Evolutionary conservation across 768 basidiomycete species (phyloP), one percentile per base, ranked within the genome.

Genomic region (Termitomyces sp.): DNA sequence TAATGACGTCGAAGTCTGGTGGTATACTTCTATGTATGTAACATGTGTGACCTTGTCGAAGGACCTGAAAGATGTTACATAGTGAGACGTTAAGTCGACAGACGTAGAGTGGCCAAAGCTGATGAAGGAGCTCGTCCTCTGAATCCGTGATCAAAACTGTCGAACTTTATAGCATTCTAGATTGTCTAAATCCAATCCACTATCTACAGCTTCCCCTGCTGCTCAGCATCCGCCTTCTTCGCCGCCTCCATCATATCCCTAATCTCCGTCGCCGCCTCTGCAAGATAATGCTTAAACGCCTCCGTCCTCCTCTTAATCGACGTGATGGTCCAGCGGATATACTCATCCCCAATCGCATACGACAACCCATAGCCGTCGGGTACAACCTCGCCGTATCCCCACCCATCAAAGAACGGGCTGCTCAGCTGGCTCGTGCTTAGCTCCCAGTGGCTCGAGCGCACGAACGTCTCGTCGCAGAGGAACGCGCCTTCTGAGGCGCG

Each of bases 281-380:
- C 64, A 12, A 67, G 56, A 38, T 87, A 92, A 65, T 91, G 84
- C 70, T 76, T 82, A 66, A 85, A 74, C 72, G 75, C 80, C 59
- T 71, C 82, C 51, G 81, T 82, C 35, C 77, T 69, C 53, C 76
- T 71, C 73, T 84, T 87, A 64, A 80, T 62, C 56, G 87, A 88
- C 64, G 95, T 96, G 65, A 97, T 88, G 54, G 91, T 93, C 93
- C 94, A 98, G 50, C 92, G 85, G 57, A 98, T 83, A 64, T 88
- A 87, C 53, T 86, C 74, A 59, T 91, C 86, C 33, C 87, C 91
- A 67, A 99, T 95, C 4, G 91, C 80, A 73, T 99, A 98, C 36
- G 92, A 85, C 33, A 98, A 73, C 20, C 96, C 96, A 67, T 92
- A 96, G 4, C 95, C 95, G 63, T 96, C 93, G 1, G 85, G 81